These are phyloP conservation scores for Corymbia calophylla DNA, from an alignment of 441 rosid species.

Conservation along the genomic window DNA sequence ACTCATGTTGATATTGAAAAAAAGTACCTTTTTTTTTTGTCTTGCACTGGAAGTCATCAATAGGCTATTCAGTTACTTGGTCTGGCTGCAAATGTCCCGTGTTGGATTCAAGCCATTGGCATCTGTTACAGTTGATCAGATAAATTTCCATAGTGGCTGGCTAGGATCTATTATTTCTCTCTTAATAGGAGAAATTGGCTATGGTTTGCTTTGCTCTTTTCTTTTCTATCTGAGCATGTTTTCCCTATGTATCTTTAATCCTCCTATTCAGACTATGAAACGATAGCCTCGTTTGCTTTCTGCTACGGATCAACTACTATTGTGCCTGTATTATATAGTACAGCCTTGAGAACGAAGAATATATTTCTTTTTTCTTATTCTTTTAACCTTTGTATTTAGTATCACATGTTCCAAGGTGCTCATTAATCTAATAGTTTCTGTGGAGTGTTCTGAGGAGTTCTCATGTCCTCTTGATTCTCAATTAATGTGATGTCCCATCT, in stretches of 20 bases:
- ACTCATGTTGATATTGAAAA: rapidly evolving
- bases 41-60: background rate
- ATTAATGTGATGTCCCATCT: background rate
- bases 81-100: background rate
- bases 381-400: background rate
- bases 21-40: background rate
- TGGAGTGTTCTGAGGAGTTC: background rate
- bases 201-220: background rate
- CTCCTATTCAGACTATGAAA: background rate
- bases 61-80: background rate
- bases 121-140: background rate
- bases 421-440: background rate
- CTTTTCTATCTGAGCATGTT: background rate
- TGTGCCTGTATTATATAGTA: background rate
- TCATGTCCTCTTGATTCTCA: background rate
- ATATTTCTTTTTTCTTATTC: background rate
- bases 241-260: background rate
- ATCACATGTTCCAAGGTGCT: background rate
- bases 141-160: background rate
- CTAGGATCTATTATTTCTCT: background rate
- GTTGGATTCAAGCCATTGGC: background rate
- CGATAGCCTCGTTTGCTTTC: rapidly evolving
- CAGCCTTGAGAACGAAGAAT: background rate
- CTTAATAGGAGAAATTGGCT: background rate
- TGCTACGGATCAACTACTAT: rapidly evolving